Conservation (phyloP, 228 moss, liverwort and hornwort species). For the Sphagnum magellanicum region DNA sequence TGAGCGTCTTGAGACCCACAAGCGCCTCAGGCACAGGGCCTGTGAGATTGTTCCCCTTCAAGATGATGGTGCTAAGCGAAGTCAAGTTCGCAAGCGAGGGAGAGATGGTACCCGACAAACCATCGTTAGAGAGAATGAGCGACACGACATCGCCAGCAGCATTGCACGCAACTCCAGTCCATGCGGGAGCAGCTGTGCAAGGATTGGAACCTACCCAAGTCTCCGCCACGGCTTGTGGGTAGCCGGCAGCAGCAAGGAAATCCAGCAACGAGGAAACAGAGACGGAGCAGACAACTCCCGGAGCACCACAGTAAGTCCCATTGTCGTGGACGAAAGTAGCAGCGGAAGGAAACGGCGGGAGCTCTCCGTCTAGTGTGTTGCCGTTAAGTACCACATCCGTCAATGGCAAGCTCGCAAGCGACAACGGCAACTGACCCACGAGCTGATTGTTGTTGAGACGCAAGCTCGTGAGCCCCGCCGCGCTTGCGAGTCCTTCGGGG, state of each 20-base stretch:
- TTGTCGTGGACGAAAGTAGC: conserved; percentile 8
- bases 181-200: conserved; percentile 18
- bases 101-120: conserved; percentile 51
- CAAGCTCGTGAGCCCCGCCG: conserved; percentile 36
- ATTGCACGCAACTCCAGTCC: conserved; percentile 60
- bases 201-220: conserved; percentile 59
- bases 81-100: conserved; percentile 41
- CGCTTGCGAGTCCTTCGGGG: conserved; percentile 49
- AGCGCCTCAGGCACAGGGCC: conserved; percentile 56
- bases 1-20: conserved; percentile 34
- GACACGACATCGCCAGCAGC: conserved; percentile 18
- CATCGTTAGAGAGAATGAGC: conserved; percentile 32
- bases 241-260: conserved; percentile 46
- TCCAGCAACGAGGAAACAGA: conserved; percentile 56
- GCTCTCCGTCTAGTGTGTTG: conserved; percentile 24
- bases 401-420: conserved; percentile 15
- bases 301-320: conserved; percentile 33
- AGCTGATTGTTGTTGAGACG: conserved; percentile 65
- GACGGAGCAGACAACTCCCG: conserved; percentile 30
- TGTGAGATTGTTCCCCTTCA: conserved; percentile 46
- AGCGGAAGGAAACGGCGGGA: conserved; percentile 17
- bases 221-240: conserved; percentile 41
- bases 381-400: conserved; percentile 11
- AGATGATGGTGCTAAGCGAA: conserved; percentile 33
- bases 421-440: conserved; percentile 59